Conservation (phyloP, 257 asterid species). For the Salvia hispanica region DNA sequence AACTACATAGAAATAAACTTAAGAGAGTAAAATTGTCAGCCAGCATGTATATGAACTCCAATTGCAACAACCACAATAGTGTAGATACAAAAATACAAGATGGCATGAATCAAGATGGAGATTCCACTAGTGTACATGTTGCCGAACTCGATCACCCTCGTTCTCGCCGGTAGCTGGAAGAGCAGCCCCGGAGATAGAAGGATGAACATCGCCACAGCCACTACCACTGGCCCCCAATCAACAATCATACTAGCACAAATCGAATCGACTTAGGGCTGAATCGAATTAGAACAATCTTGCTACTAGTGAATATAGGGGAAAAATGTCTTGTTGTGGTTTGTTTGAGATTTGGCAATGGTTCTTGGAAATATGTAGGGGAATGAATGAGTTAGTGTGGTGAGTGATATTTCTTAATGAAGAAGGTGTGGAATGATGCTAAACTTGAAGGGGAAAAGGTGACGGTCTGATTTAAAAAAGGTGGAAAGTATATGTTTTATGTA, state of each 20-base stretch:
- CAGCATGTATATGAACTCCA: constrained; percentile 74
- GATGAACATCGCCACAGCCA: constrained; percentile 89
- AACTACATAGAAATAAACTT: not conserved
- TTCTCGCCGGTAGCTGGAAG: constrained; percentile 84
- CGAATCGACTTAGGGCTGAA: not conserved
- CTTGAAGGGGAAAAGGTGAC: constrained; percentile 46
- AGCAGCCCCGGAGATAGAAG: constrained; percentile 83
- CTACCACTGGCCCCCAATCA: constrained; percentile 95
- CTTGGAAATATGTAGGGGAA: constrained; percentile 30
- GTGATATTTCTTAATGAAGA: constrained; percentile 58
- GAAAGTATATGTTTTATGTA: constrained; percentile 48
- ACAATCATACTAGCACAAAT: constrained; percentile 35
- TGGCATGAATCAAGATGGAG: constrained; percentile 76
- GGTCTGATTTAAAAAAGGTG: constrained; percentile 50
- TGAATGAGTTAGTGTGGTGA: constrained; percentile 24
- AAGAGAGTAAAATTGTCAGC: constrained; percentile 19
- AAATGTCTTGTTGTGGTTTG: not conserved
- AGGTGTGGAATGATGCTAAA: constrained; percentile 62
- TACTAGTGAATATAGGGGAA: not conserved
- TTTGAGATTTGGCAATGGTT: not conserved
- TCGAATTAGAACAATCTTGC: not conserved
- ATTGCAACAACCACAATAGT: constrained; percentile 79
- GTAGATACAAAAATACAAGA: constrained; percentile 78
- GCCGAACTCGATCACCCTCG: constrained; percentile 76
- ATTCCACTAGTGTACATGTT: constrained; percentile 94